Conservation (phyloP, 305 asterid genomes). For the Fraxinus paxiana region DNA sequence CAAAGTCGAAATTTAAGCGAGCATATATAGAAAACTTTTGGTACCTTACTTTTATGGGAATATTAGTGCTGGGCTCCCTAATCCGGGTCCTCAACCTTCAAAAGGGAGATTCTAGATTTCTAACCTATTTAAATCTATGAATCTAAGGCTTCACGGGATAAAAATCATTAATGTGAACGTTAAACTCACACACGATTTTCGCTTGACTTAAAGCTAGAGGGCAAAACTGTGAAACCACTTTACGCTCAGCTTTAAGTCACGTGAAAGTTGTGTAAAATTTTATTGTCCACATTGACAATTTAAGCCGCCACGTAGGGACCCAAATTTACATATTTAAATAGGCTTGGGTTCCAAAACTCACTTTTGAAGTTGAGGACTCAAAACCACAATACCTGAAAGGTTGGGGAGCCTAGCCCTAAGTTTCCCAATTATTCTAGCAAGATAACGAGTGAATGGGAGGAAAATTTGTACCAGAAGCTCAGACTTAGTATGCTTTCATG, state of each 20-base stretch:
- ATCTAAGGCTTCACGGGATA: neutral
- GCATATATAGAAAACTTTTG: neutral
- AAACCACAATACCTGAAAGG: neutral
- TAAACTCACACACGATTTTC: neutral
- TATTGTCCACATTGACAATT: neutral
- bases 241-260: neutral
- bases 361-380: neutral
- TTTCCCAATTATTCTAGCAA: neutral
- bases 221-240: neutral
- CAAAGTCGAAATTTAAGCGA: neutral
- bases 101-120: neutral
- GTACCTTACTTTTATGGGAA: neutral
- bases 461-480: neutral
- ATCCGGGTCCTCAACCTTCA: neutral
- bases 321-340: neutral
- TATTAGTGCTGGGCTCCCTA: neutral
- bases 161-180: neutral
- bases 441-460: neutral
- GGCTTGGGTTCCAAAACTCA: neutral
- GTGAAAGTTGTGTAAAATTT: neutral
- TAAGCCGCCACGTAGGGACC: neutral
- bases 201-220: neutral
- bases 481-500: neutral
- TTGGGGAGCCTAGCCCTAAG: neutral
- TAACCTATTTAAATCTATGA: neutral